Conservation (phyloP, 75 land plant species). For the Ceratopteris richardii region DNA sequence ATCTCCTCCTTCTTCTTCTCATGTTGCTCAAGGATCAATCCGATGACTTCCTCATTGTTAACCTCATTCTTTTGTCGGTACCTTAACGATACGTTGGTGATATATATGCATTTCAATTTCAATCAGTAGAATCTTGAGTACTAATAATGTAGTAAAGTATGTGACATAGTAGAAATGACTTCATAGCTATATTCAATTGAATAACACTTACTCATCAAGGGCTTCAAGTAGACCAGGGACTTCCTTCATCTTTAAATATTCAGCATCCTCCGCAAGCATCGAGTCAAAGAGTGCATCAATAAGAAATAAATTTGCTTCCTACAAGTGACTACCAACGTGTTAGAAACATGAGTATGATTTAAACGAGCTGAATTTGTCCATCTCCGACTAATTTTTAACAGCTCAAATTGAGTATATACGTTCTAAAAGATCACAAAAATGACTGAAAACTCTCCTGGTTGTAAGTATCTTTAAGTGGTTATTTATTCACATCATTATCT, state of each 20-base stretch:
- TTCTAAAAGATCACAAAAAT: too few relatives aligned
- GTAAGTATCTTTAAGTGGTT: too few relatives aligned
- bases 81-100: too few relatives aligned
- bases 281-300: constrained; percentile 20
- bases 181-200: too few relatives aligned
- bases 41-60: constrained; percentile 16
- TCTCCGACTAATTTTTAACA: too few relatives aligned
- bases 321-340: neutral
- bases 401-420: too few relatives aligned
- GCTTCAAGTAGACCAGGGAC: constrained; percentile 24
- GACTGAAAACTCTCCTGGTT: too few relatives aligned
- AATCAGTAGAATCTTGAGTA: too few relatives aligned
- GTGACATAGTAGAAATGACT: too few relatives aligned
- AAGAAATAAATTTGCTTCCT: constrained; percentile 14
- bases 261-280: constrained; percentile 21
- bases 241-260: constrained; percentile 10
- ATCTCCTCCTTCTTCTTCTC: constrained; percentile 18
- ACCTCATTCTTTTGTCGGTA: constrained; percentile 16
- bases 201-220: constrained; percentile 21
- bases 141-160: too few relatives aligned
- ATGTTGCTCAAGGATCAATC: constrained; percentile 15
- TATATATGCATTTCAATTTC: neutral
- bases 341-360: neutral
- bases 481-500: too few relatives aligned
- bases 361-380: too few relatives aligned